phyloP scores from a whole-genome alignment of 805 yeast genomes.

The Pichia cabralensis region DNA sequence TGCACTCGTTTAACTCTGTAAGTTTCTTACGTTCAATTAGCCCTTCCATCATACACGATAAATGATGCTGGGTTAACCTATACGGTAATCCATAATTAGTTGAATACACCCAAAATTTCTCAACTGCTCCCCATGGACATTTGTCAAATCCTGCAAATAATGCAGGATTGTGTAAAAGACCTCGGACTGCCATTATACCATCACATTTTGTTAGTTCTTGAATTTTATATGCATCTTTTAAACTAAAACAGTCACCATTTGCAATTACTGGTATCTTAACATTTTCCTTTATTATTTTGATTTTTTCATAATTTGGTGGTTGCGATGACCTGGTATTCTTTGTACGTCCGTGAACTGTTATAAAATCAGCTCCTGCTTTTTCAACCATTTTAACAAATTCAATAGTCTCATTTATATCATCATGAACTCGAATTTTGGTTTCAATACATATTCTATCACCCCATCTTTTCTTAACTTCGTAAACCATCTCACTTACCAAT shows the following conservation, averaged over 20 bases:
- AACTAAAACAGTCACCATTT: constrained; percentile 84
- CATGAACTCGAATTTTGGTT: constrained; percentile 85
- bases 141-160: constrained; percentile 61
- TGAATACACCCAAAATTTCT: constrained; percentile 69
- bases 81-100: constrained; percentile 79
- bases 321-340: constrained; percentile 73
- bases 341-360: constrained; percentile 91
- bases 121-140: constrained; percentile 91
- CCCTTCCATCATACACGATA: constrained; percentile 74
- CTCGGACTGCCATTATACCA: constrained; percentile 95
- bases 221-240: constrained; percentile 56
- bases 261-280: constrained; percentile 80
- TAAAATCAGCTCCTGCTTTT: constrained; percentile 83
- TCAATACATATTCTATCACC: constrained; percentile 71
- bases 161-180: constrained; percentile 78
- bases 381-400: constrained; percentile 66
- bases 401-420: constrained; percentile 61
- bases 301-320: constrained; percentile 80
- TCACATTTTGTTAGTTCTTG: constrained; percentile 63
- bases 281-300: constrained; percentile 48
- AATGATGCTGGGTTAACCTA: constrained; percentile 76
- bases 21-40: constrained; percentile 36
- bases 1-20: constrained; percentile 55
- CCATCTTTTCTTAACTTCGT: constrained; percentile 66
- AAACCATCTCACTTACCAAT: constrained; percentile 72